Evolutionary conservation across 768 basidiomycete genomes (phyloP).

Genomic region (Suillus lakei): DNA sequence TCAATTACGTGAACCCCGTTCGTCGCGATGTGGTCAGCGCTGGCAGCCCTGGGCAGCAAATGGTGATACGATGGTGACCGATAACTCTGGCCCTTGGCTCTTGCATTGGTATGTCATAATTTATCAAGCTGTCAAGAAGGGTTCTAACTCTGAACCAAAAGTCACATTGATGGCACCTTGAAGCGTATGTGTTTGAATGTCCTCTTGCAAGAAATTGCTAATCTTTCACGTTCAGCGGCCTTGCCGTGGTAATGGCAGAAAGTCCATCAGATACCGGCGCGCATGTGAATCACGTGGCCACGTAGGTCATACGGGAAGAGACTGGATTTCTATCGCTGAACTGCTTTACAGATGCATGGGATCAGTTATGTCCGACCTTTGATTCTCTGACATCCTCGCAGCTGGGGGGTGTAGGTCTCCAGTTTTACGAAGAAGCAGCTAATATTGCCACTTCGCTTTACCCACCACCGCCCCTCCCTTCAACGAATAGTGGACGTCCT

Average conservation of each 20-base stretch:
- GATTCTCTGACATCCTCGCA: too few species aligned
- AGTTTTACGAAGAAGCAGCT: conserved; percentile 20
- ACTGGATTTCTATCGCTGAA: background rate
- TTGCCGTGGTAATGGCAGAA: conserved; percentile 36
- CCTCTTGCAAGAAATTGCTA: background rate
- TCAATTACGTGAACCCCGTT: too few species aligned
- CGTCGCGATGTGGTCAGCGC: too few species aligned
- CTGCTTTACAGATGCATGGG: conserved; percentile 23
- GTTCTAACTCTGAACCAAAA: conserved; percentile 1
- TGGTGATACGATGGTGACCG: too few species aligned
- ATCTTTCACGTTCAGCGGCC: conserved; percentile 20
- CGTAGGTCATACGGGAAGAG: background rate
- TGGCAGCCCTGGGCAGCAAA: too few species aligned
- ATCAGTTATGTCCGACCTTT: too few species aligned
- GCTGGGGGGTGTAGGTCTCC: conserved; percentile 20
- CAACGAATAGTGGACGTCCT: background rate
- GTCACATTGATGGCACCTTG: conserved; percentile 24
- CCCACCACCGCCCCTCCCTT: background rate
- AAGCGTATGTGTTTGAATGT: conserved; percentile 13
- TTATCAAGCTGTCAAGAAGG: too few species aligned
- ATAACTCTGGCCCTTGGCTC: conserved; percentile 67
- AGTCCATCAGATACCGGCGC: conserved; percentile 13
- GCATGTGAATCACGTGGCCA: background rate
- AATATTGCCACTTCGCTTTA: conserved; percentile 22
- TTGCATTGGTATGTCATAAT: conserved; percentile 22